These are phyloP conservation scores for Anacardium occidentale DNA, from an alignment of 345 rosid species.

Conservation along the genomic window DNA sequence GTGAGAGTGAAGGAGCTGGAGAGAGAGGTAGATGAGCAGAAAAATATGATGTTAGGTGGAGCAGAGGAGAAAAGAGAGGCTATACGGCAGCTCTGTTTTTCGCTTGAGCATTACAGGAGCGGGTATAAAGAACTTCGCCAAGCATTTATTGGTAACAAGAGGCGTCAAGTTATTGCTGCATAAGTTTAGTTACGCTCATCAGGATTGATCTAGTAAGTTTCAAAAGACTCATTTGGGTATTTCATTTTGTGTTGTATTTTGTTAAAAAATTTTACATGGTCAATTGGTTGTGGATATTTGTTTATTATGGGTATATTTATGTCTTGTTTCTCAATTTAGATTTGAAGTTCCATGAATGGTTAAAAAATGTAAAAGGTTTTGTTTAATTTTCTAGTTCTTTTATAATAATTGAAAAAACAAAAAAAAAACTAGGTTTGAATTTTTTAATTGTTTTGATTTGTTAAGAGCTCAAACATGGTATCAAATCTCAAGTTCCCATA, in stretches of 20 bases:
- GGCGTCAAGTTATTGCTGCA: slow-evolving; percentile 36
- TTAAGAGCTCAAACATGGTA: no score
- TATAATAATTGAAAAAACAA: no score
- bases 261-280: not conserved
- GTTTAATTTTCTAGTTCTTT: not conserved
- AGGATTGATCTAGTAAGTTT: slow-evolving; percentile 1
- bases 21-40: slow-evolving; percentile 52
- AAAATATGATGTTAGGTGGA: slow-evolving; percentile 38
- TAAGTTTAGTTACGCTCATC: slow-evolving; percentile 19
- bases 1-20: slow-evolving; percentile 43
- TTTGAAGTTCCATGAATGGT: not conserved
- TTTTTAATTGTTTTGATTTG: no score
- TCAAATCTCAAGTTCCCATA: no score
- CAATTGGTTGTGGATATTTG: not conserved
- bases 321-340: not conserved
- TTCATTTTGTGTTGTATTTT: slow-evolving; percentile 13
- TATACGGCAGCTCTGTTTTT: slow-evolving; percentile 83
- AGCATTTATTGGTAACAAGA: slow-evolving; percentile 43
- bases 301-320: not conserved
- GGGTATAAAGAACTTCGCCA: slow-evolving; percentile 59
- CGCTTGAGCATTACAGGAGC: slow-evolving; percentile 72
- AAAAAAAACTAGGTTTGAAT: no score
- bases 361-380: not conserved
- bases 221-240: not conserved
- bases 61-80: slow-evolving; percentile 85